Base-by-base conservation (phyloP, 1,139 yeast species). In the Pichia sp. region DNA sequence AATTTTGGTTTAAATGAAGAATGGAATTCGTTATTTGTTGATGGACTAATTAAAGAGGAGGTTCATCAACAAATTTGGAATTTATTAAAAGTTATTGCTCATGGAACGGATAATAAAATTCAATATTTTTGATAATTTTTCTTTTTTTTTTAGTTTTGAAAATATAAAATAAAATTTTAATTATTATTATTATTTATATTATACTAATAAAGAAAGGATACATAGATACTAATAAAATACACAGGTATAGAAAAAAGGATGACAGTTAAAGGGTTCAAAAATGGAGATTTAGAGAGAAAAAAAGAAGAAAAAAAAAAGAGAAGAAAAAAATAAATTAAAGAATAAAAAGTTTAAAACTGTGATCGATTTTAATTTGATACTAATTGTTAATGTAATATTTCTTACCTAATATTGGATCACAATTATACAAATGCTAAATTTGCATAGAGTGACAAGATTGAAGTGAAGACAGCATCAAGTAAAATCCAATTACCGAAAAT, bases 11-110 rank as follows among this genome's bases (percentile, higher is more conserved):
- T 62, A 27, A 60, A 63, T 1, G 53, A 67, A 5, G 56, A 56
- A 28, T 72, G 83, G 60, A 61, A 62, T 29, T 61, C 75, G 39
- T 60, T 87, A 5, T 75, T 78, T 54, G 96, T 94, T 6, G 83
- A 82, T 50, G 71, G 70, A 1, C 71, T 76, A 50, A 53, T 65
- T n/a, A 78, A 83, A 7, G 83, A 78, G 2, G 69, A 78, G 53
- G 95, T 87, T 4, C 62, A 59, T 5, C 39, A 50, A 5, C 62
- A 64, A 25, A 50, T 67, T 7, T 64, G 69, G 68, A 27, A 34
- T 0, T 9, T 52, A 0, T 56, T 65, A 3, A 54, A 58, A 32
- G 29, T 34, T 3, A 45, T 44, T 7, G 33, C 46, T 1, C 46
- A 48, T 18, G 59, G 60, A 7, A 36, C 48, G 6, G 49, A 53